Conservation (phyloP, 2,329 filamentous ascomycete genomes). For the Aspergillus alliaceus region DNA sequence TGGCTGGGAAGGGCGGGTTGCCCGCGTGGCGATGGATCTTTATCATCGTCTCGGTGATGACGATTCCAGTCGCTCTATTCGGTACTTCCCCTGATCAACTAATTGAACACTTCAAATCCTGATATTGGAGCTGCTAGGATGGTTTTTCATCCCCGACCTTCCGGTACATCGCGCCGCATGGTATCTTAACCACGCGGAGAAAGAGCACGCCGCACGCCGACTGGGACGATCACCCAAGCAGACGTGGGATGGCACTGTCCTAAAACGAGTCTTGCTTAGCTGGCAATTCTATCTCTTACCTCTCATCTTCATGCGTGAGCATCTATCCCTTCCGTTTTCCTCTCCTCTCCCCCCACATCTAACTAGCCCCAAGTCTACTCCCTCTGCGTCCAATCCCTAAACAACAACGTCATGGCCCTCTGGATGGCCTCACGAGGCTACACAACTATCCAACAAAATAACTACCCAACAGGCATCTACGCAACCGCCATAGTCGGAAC, state of each 20-base stretch:
- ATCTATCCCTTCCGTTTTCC: neutral
- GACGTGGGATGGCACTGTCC: slow-evolving; percentile 30
- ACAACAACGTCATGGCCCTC: slow-evolving; percentile 48
- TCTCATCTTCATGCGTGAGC: slow-evolving; percentile 47
- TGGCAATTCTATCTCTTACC: slow-evolving; percentile 51
- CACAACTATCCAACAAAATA: slow-evolving; percentile 46
- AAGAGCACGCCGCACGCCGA: slow-evolving; percentile 38
- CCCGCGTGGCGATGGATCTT: slow-evolving; percentile 48
- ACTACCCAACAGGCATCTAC: slow-evolving; percentile 46
- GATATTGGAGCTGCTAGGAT: slow-evolving; percentile 28
- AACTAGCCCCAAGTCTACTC: slow-evolving; percentile 38
- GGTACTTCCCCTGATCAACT: slow-evolving; percentile 20
- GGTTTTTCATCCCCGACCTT: slow-evolving; percentile 47
- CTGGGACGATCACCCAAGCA: slow-evolving; percentile 33
- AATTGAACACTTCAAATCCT: no score
- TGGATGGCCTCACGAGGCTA: slow-evolving; percentile 50
- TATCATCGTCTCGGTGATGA: slow-evolving; percentile 45
- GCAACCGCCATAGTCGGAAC: slow-evolving; percentile 46
- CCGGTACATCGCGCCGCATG: slow-evolving; percentile 44
- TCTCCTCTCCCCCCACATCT: neutral
- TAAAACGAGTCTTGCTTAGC: slow-evolving; percentile 38
- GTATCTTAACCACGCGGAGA: slow-evolving; percentile 36
- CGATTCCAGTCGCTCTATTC: slow-evolving; percentile 44
- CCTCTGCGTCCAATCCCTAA: slow-evolving; percentile 44
- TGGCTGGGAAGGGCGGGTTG: slow-evolving; percentile 37